Conservation (phyloP, 306 rosid genomes). For the Canavalia gladiata region DNA sequence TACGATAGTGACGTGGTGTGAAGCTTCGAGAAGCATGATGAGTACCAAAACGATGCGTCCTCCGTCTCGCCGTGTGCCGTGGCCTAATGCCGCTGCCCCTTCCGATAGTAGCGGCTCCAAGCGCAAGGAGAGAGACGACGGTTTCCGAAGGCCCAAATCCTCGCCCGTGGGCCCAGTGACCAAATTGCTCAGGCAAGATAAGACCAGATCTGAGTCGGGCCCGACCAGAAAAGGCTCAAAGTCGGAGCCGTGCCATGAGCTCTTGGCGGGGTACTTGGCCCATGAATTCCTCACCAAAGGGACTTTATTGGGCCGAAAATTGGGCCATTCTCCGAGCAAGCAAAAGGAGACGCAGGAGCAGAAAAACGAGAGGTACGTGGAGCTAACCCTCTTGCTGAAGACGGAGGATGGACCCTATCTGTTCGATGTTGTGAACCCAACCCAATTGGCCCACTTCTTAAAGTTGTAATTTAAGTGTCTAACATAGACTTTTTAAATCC, state of each 20-base stretch:
- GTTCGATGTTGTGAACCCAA: conserved; percentile 68
- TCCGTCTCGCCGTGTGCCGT: conserved; percentile 70
- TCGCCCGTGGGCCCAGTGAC: neutral
- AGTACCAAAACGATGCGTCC: conserved; percentile 86
- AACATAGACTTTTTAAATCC: too few relatives aligned
- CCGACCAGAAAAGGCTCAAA: neutral
- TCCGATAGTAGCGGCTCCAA: conserved; percentile 1
- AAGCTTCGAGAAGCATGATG: conserved; percentile 51
- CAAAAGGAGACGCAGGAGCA: conserved; percentile 35
- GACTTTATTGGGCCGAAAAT: conserved; percentile 62
- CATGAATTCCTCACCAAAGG: conserved; percentile 77
- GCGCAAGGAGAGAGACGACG: conserved; percentile 58
- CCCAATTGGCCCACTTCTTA: conserved; percentile 64
- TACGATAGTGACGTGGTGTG: conserved; percentile 64
- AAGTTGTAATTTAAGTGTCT: neutral
- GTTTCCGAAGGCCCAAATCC: conserved; percentile 35
- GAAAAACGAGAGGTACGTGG: conserved; percentile 60
- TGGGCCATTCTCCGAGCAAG: conserved; percentile 44
- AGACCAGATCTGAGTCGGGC: neutral
- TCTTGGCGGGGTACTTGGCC: conserved; percentile 73
- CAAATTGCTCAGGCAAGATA: conserved; percentile 41
- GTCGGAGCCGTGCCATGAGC: conserved; percentile 35
- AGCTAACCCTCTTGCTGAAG: conserved; percentile 60
- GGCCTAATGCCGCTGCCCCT: conserved; percentile 31
- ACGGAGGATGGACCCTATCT: conserved; percentile 60